Evolutionary conservation across 2,329 filamentous ascomycete species (phyloP).

Genomic region (Stemphylium vesicarium): DNA sequence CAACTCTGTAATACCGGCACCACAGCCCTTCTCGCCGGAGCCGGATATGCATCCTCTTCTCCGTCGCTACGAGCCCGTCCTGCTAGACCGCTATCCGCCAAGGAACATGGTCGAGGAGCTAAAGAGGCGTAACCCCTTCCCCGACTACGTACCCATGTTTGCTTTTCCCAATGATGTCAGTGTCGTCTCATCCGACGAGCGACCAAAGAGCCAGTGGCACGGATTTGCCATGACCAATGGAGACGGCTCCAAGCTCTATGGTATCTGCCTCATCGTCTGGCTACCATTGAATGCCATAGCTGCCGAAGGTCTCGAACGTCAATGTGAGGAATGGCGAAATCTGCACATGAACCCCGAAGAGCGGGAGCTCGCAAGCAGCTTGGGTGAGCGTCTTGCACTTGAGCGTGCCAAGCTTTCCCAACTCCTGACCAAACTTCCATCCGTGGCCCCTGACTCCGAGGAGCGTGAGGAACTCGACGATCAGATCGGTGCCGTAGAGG

Average conservation of each 20-base stretch:
- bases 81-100: slow-evolving; percentile 91
- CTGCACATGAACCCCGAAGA: slow-evolving; percentile 87
- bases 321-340: slow-evolving; percentile 59
- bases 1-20: slow-evolving; percentile 94
- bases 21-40: slow-evolving; percentile 86
- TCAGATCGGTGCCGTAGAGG: slow-evolving; percentile 92
- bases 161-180: slow-evolving; percentile 98
- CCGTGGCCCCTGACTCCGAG: slow-evolving; percentile 77
- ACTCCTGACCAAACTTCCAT: slow-evolving; percentile 81
- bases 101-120: slow-evolving; percentile 81
- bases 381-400: slow-evolving; percentile 83
- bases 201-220: slow-evolving; percentile 96
- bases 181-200: slow-evolving; percentile 92
- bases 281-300: slow-evolving; percentile 81
- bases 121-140: slow-evolving; percentile 82
- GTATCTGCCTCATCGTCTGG: slow-evolving; percentile 91
- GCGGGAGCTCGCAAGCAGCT: slow-evolving; percentile 86
- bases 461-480: slow-evolving; percentile 88
- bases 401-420: slow-evolving; percentile 91
- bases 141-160: slow-evolving; percentile 99
- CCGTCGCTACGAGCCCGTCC: slow-evolving; percentile 91
- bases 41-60: slow-evolving; percentile 96
- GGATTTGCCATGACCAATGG: slow-evolving; percentile 97
- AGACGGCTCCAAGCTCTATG: slow-evolving; percentile 90
- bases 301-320: slow-evolving; percentile 79